Evolutionary conservation across 192 early-diverging fungal species (phyloP).

Genomic region (Rhizoclosmatium globosum): DNA sequence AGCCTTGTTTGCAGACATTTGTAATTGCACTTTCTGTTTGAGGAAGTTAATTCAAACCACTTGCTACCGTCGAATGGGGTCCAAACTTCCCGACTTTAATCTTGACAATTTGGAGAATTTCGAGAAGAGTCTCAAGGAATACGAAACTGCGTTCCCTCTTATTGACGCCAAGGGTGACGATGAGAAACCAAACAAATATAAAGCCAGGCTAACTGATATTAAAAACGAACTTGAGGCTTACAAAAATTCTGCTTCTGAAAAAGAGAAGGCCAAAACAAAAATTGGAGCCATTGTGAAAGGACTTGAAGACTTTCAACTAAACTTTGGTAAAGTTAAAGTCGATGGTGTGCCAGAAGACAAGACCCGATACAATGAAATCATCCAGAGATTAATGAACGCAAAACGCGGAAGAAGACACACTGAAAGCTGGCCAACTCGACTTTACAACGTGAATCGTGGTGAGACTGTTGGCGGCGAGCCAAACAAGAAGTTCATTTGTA

Average conservation of each 20-base stretch:
- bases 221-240: no score
- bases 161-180: not conserved
- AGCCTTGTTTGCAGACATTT: not conserved
- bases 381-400: not conserved
- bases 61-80: not conserved
- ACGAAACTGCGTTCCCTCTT: no score
- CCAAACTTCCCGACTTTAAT: not conserved
- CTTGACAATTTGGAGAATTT: not conserved
- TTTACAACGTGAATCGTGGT: not conserved
- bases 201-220: no score
- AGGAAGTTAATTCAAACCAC: not conserved
- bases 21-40: not conserved
- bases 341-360: constrained; percentile 2
- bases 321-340: not conserved
- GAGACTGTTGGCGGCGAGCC: not conserved
- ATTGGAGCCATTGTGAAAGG: not conserved
- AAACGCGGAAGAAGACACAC: constrained; percentile 5
- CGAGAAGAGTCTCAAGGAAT: not conserved
- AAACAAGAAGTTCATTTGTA: not conserved
- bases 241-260: no score
- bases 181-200: not conserved
- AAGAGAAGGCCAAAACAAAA: no score
- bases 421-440: not conserved
- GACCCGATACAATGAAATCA: not conserved
- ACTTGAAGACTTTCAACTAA: not conserved